These are phyloP conservation scores for Globisporangium echinulatum DNA, from an alignment of 352 stramenopile genomes.

Conservation along the genomic window DNA sequence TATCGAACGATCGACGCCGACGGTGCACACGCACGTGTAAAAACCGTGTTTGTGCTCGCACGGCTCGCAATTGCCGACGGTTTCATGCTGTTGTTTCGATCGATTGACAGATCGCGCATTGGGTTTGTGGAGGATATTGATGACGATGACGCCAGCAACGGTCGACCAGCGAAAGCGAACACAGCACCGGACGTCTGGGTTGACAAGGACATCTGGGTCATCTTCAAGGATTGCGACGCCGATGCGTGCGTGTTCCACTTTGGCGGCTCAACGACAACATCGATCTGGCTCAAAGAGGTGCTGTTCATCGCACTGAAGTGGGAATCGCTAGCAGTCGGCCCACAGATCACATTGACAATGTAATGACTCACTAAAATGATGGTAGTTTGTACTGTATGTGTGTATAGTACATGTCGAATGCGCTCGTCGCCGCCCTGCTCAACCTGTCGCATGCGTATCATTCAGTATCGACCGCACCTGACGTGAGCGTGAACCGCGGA, in stretches of 20 bases:
- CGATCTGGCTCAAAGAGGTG: slow-evolving; percentile 60
- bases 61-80: slow-evolving; percentile 44
- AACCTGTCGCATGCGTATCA: too few species aligned
- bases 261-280: slow-evolving; percentile 37
- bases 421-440: too few species aligned
- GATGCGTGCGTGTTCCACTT: slow-evolving; percentile 50
- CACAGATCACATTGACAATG: slow-evolving; percentile 15
- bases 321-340: slow-evolving; percentile 54
- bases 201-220: slow-evolving; percentile 60
- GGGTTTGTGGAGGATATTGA: slow-evolving; percentile 33
- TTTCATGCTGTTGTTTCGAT: slow-evolving; percentile 57
- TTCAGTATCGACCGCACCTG: too few species aligned
- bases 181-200: slow-evolving; percentile 37
- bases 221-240: slow-evolving; percentile 33
- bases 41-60: slow-evolving; percentile 59
- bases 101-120: slow-evolving; percentile 43
- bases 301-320: slow-evolving; percentile 62
- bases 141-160: too few species aligned
- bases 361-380: not conserved
- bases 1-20: slow-evolving; percentile 39
- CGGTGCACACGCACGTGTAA: slow-evolving; percentile 28
- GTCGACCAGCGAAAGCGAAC: slow-evolving; percentile 10
- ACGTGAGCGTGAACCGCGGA: too few species aligned
- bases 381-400: too few species aligned
- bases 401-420: too few species aligned